Evolutionary conservation across 345 rosid genomes (phyloP).

Genomic region (Aquilaria yunnanensis): DNA sequence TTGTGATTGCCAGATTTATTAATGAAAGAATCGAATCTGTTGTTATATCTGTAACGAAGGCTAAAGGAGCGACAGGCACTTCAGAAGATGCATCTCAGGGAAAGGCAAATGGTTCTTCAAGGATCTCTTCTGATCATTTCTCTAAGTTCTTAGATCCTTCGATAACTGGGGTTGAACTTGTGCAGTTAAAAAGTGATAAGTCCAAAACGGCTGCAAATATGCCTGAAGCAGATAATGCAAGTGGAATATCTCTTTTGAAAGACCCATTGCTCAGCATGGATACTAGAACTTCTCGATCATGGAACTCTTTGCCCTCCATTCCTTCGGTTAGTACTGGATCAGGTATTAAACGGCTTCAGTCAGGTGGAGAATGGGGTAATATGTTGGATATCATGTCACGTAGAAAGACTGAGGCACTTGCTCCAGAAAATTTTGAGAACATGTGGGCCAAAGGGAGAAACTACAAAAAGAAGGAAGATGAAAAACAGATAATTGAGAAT

Average conservation of each 20-base stretch:
- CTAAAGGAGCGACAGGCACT: constrained; percentile 34
- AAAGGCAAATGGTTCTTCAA: constrained; percentile 50
- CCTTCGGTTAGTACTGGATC: constrained; percentile 38
- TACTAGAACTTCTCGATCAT: constrained; percentile 61
- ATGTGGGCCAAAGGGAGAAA: constrained; percentile 98
- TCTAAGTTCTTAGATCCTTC: constrained; percentile 71
- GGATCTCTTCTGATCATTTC: constrained; percentile 63
- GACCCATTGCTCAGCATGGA: constrained; percentile 94
- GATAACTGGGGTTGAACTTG: constrained; percentile 89
- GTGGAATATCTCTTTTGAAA: constrained; percentile 44
- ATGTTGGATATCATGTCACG: constrained; percentile 71
- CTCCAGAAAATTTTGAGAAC: constrained; percentile 94
- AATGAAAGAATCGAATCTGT: constrained; percentile 86
- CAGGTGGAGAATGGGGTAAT: constrained; percentile 80
- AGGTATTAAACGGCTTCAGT: constrained; percentile 35
- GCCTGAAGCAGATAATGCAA: constrained; percentile 30
- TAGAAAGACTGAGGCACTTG: constrained; percentile 82
- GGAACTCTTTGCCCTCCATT: constrained; percentile 55
- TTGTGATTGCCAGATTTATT: constrained; percentile 57
- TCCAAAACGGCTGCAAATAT: constrained; percentile 27
- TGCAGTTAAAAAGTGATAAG: constrained; percentile 60
- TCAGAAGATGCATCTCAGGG: constrained; percentile 49
- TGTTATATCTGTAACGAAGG: constrained; percentile 52
- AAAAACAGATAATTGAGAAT: constrained; percentile 31
- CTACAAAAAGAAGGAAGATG: constrained; percentile 51